phyloP scores from a whole-genome alignment of 2,329 filamentous ascomycete species.

The Beauveria sp. region DNA sequence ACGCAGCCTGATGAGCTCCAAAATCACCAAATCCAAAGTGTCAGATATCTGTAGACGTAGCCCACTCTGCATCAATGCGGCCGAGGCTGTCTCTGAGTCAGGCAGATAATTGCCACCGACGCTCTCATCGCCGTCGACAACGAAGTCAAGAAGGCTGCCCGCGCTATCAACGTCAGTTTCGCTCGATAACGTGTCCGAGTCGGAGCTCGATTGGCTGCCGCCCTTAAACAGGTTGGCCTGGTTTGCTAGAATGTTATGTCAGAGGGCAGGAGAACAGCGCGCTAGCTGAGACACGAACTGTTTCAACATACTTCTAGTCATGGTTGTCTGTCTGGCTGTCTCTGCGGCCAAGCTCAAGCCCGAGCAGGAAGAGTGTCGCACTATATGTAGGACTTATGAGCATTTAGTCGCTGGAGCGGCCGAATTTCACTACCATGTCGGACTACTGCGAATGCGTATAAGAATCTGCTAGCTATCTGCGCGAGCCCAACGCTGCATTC shows the following conservation, averaged over 20 bases:
- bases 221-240: neutral
- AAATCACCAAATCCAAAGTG: neutral
- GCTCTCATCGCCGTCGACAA: neutral
- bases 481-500: neutral
- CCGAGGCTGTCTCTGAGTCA: neutral
- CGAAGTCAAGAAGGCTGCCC: neutral
- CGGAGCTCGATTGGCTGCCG: neutral
- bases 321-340: neutral
- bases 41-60: neutral
- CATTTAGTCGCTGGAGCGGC: neutral
- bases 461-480: neutral
- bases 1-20: neutral
- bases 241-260: neutral
- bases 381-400: neutral
- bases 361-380: neutral
- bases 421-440: neutral
- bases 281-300: neutral
- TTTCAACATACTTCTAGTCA: neutral
- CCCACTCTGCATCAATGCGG: neutral
- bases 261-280: neutral
- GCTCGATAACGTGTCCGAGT: neutral
- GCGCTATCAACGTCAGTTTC: neutral
- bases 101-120: neutral
- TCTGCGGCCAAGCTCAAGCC: neutral
- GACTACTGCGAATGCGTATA: neutral